Evolutionary conservation across 768 basidiomycete species (phyloP), one percentile per base, ranked within the genome.

Genomic region (Suillus decipiens): DNA sequence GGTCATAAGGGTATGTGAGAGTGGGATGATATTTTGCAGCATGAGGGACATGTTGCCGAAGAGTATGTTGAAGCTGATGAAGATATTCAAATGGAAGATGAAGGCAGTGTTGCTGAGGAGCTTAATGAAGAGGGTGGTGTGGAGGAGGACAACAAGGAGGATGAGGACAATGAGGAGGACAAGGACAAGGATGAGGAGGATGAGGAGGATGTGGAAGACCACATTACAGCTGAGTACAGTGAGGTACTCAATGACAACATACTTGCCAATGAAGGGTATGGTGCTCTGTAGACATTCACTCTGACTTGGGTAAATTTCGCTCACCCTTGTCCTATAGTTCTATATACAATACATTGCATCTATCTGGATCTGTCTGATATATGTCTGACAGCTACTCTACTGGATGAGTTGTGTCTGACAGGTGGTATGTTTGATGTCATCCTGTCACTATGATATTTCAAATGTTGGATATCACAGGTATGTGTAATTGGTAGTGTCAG

Each of bases 1-100:
- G 75, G 78, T 0, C 78, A 79, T 53, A 67, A 56, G 31, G 55
- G 58, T 0, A 68, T 65, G 0, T 54, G 50, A 0, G 61, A 69
- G 0, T 70, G 62, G 69, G 66, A 67, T 1, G 36, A 34, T 1
- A 14, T 45, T 59, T 36, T 50, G 24, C 22, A 63, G 28, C 2
- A 22, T 7, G 47, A 48, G 22, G 22, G 47, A 48, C 47, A 48
- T 12, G 1, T 48, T 48, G 10, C 10, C 22, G 12, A 48, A 48
- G 47, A 48, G 10, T 24, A 48, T 24, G 5, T 12, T 48, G 47
- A 48, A 45, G 1, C n/a, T n/a, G 5, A 45, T 10, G 10, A 45
- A 17, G 43, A 37, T 10, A 37, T 37, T 4, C 11, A 12, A 37
- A 37, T 37, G 37, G 37, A 37, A 4, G 37, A 37, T 4, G 11